Evolutionary conservation across 306 rosid species (phyloP), one percentile per base, ranked within the genome.

Genomic region (Oemleria cerasiformis): DNA sequence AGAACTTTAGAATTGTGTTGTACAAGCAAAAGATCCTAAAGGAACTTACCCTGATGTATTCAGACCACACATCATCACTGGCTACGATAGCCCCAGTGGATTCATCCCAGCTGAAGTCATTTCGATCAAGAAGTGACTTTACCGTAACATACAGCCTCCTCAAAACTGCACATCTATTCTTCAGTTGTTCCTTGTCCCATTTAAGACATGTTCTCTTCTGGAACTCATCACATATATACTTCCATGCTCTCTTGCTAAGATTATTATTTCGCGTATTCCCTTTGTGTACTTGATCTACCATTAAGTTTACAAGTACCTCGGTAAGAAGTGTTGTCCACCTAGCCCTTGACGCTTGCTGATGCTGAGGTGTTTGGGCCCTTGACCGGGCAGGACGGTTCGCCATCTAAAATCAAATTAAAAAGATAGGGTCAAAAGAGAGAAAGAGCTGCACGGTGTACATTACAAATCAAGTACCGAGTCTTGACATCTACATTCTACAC

Each of bases 111-210:
- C 43, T 42, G 78, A 92, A 87, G 67, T 79, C 88, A 67, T 75
- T 64, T 40, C 71, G 78, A 65, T 81, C 87, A 66, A 87, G 90
- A 72, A 88, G 83, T 40, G 85, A 75, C 77, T 80, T 87, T 8
- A 89, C 84, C n/a, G 72, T 69, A 34, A 66, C 11, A 68, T 87
- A 84, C 80, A 84, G 89, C 80, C 77, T 86, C 78, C 90, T 88
- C 86, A 92, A 25, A 56, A 84, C 92, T 8, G 92, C 82, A 66
- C 79, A 75, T 53, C 91, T 83, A 75, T 88, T 91, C 84, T 88
- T 88, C 76, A 88, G 88, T 71, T 91, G 91, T 49, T 88, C 97
- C 84, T 77, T 86, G 69, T 85, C 96, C 97, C 91, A 92, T 74
- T 77, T 81, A 83, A 92, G 76, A 72, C 85, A 86, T 13, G 92